phyloP scores from a whole-genome alignment of 805 yeast genomes.

The Debaryomyces hansenii region DNA sequence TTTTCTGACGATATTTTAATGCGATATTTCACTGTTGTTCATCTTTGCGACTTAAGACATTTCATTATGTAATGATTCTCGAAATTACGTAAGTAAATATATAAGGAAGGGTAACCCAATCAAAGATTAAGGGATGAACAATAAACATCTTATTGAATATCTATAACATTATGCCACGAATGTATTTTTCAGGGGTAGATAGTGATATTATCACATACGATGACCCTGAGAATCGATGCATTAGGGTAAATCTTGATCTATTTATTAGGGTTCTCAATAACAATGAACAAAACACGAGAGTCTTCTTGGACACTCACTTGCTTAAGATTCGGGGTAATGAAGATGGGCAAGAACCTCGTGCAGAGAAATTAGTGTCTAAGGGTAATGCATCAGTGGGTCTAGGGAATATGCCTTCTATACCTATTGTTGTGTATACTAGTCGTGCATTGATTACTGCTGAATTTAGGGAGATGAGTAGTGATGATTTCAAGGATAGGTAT shows the following conservation, averaged over 20 bases:
- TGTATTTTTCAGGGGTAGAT: conserved; percentile 1
- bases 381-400: neutral
- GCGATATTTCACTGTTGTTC: too few relatives aligned
- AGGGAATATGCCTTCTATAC: neutral
- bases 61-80: too few relatives aligned
- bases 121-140: too few relatives aligned
- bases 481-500: neutral
- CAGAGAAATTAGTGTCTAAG: neutral
- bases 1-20: too few relatives aligned
- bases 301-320: conserved; percentile 1
- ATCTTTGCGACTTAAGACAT: too few relatives aligned
- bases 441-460: neutral
- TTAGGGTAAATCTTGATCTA: too few relatives aligned
- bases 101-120: too few relatives aligned
- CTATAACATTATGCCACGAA: too few relatives aligned
- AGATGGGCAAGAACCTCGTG: neutral
- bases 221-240: neutral
- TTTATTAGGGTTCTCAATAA: too few relatives aligned
- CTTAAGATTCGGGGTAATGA: neutral
- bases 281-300: neutral
- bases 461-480: conserved; percentile 1
- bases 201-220: neutral
- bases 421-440: neutral
- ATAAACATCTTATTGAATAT: too few relatives aligned
- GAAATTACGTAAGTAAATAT: too few relatives aligned